A percentile compares a stretch with the other conserved stretches of the same genome.
Evolutionary conservation across 768 basidiomycete genomes (phyloP).

Genomic region (Collybia sp.): DNA sequence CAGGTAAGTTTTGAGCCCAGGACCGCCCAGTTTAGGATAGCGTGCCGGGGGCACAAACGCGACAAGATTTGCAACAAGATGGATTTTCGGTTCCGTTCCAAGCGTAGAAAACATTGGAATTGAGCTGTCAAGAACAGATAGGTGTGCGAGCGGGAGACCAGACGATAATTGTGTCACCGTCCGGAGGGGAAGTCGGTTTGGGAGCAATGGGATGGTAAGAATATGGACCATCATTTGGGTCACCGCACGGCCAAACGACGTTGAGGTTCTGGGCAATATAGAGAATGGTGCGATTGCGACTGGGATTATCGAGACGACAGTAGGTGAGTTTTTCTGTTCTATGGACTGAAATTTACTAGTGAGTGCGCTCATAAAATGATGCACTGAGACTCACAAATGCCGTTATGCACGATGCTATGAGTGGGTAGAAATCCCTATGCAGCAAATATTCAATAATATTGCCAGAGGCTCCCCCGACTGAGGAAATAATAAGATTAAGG

Average conservation of each 20-base stretch:
- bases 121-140: constrained; percentile 21
- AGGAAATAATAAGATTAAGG: constrained; percentile 42
- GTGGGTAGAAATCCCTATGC: constrained; percentile 37
- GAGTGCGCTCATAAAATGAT: constrained; percentile 1
- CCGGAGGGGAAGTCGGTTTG: constrained; percentile 62
- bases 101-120: constrained; percentile 20
- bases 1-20: constrained; percentile 49
- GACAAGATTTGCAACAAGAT: constrained; percentile 71
- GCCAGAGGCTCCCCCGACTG: constrained; percentile 21
- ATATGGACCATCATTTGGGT: constrained; percentile 45
- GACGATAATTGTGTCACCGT: constrained; percentile 63
- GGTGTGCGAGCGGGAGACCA: constrained; percentile 47
- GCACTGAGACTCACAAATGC: constrained; percentile 34
- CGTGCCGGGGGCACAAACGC: constrained; percentile 55
- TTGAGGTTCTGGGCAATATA: constrained; percentile 16
- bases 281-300: constrained; percentile 40
- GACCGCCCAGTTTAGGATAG: constrained; percentile 42
- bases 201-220: constrained; percentile 72
- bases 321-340: constrained; percentile 50
- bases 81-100: constrained; percentile 32
- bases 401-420: constrained; percentile 35
- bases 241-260: constrained; percentile 28
- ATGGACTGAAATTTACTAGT: constrained; percentile 35
- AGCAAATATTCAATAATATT: constrained; percentile 42
- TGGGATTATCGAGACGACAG: constrained; percentile 41